Evolutionary conservation across 1,284 basidiomycete genomes (phyloP), one percentile per base, ranked within the genome.

Genomic region (Sphagnurus paluster): DNA sequence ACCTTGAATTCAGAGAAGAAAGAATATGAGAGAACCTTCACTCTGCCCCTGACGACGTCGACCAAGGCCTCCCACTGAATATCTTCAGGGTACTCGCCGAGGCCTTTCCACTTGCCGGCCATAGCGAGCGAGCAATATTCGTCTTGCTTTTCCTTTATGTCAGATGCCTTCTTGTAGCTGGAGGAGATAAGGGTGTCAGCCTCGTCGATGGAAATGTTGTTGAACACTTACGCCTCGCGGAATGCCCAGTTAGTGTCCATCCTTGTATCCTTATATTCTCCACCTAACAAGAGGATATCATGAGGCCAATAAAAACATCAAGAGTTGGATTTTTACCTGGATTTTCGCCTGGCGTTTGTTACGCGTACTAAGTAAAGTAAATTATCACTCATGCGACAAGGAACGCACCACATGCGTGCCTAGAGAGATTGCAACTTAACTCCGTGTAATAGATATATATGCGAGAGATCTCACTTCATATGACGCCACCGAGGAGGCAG

Each of bases 21-120:
- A 8, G 53, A 28, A 37, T 19, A 40, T 63, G n/a, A n/a, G n/a
- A n/a, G n/a, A 50, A 84, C 83, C 71, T 87, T 88, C 54, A 85
- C 85, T 48, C 75, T 75, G 5, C 89, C 90, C 54, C 93, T 72
- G 21, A 96, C 68, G 2, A 93, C 82, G 53, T 94, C 91, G 0
- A 91, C 86, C 9, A 94, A 68, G 2, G 84, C 77, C 62, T 94
- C 92, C 80, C 87, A 90, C 56, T 89, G 78, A 17, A 93, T 67
- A 44, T 82, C 80, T 21, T 88, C 80, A 0, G 92, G 92, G 65
- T 88, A 91, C 21, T 75, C 66, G 21, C 73, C 77, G 5, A 85
- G 67, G 11, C 67, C 72, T 20, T 77, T 71, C 78, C 83, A 89
- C 19, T 79, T 65, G 1, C 82, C 76, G 2, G 70, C 61, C 7